Conservation (phyloP, 495 filamentous ascomycete species). For the Aspergillus homomorphus region DNA sequence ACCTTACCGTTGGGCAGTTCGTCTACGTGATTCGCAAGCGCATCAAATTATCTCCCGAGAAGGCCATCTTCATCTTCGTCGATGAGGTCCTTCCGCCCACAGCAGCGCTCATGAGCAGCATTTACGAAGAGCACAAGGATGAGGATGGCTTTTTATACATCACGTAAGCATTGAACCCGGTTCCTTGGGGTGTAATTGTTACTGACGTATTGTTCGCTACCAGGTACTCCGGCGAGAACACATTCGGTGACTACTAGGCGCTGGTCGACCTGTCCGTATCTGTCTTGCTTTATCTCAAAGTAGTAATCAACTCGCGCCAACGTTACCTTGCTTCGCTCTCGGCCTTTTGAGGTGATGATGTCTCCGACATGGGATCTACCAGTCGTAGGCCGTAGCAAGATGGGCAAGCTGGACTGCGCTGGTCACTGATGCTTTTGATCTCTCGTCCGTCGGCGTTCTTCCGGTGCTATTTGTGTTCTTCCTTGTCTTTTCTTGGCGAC, state of each 20-base stretch:
- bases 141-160: conserved; percentile 59
- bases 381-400: conserved; percentile 12
- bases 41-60: conserved; percentile 99
- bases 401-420: conserved; percentile 15
- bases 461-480: conserved; percentile 17
- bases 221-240: conserved; percentile 99
- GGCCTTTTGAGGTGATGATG: neutral
- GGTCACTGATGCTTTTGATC: conserved; percentile 7
- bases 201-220: conserved; percentile 34
- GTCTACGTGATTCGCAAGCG: conserved; percentile 99
- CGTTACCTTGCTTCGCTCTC: conserved; percentile 13
- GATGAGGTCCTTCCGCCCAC: conserved; percentile 97
- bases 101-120: conserved; percentile 96
- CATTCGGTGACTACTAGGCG: conserved; percentile 67
- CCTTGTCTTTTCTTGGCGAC: conserved; percentile 16
- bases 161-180: conserved; percentile 42
- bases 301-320: conserved; percentile 2
- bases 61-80: conserved; percentile 99
- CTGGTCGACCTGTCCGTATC: conserved; percentile 17
- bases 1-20: conserved; percentile 98
- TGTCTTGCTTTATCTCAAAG: neutral
- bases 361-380: conserved; percentile 9
- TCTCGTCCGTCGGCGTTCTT: conserved; percentile 26
- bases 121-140: conserved; percentile 98
- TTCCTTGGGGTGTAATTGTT: neutral